Percentiles rank a stretch among this genome's conserved stretches.
These are phyloP conservation scores for Hygrophila difformis DNA, from an alignment of 257 asterid genomes.

Conservation along the genomic window DNA sequence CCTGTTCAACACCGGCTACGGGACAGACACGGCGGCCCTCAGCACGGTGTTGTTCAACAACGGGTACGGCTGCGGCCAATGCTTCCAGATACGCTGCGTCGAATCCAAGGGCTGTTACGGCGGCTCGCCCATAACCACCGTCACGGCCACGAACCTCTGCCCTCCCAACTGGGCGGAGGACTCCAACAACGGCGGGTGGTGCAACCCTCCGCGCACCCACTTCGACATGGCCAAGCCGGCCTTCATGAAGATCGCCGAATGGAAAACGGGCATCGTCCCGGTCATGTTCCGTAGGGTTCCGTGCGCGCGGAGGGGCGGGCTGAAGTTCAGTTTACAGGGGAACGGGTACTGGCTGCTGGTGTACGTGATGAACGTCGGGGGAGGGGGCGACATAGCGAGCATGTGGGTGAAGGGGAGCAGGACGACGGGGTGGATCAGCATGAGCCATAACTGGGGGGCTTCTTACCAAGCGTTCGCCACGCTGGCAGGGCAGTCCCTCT, in stretches of 20 bases:
- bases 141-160: slow-evolving; percentile 32
- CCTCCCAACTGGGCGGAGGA: slow-evolving; percentile 26
- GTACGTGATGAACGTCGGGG: slow-evolving; percentile 48
- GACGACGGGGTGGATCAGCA: slow-evolving; percentile 42
- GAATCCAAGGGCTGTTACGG: slow-evolving; percentile 29
- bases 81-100: slow-evolving; percentile 41
- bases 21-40: slow-evolving; percentile 21
- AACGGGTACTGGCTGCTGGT: slow-evolving; percentile 58
- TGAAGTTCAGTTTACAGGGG: slow-evolving; percentile 37
- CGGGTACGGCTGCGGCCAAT: slow-evolving; percentile 49
- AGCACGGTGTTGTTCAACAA: slow-evolving; percentile 25
- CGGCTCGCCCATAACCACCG: slow-evolving; percentile 18
- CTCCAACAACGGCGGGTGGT: slow-evolving; percentile 34
- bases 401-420: slow-evolving; percentile 52
- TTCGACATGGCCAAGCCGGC: slow-evolving; percentile 31
- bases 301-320: slow-evolving; percentile 26
- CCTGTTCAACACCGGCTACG: slow-evolving; percentile 20
- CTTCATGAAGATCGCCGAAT: slow-evolving; percentile 25
- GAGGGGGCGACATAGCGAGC: slow-evolving; percentile 39
- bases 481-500: not conserved
- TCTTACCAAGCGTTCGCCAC: not conserved
- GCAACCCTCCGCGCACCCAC: slow-evolving; percentile 34
- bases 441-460: slow-evolving; percentile 39
- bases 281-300: slow-evolving; percentile 21
- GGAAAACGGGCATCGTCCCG: slow-evolving; percentile 27